Conservation (phyloP, 306 rosid species). For the Vigna radiata region DNA sequence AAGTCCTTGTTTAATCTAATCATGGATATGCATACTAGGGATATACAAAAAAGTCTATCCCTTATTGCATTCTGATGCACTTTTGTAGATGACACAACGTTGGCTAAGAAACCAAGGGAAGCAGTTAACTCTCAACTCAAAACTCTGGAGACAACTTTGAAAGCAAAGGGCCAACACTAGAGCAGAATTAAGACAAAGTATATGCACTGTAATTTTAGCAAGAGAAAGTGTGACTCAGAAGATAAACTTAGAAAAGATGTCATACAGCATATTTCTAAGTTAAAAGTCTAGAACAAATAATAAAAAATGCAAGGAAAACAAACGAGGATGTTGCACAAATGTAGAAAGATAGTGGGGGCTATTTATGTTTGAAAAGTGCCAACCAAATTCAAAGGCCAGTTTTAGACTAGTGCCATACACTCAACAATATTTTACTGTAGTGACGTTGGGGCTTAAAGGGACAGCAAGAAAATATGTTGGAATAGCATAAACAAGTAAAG, state of each 20-base stretch:
- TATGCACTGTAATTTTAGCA: neutral
- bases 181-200: neutral
- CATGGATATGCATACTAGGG: neutral
- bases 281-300: neutral
- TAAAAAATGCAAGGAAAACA: neutral
- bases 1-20: neutral
- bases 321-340: neutral
- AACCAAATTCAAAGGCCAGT: neutral
- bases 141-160: neutral
- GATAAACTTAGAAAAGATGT: neutral
- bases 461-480: neutral
- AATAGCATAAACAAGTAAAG: neutral
- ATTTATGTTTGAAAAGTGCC: neutral
- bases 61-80: neutral
- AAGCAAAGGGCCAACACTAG: neutral
- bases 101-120: neutral
- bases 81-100: neutral
- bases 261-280: neutral
- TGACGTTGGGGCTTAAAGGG: neutral
- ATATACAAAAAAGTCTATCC: neutral
- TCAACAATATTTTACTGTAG: neutral
- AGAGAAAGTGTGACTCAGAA: neutral
- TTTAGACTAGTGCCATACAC: neutral
- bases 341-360: neutral
- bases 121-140: neutral